Evolutionary conservation across 768 basidiomycete species (phyloP).

Genomic region (Lactarius akahatsu): DNA sequence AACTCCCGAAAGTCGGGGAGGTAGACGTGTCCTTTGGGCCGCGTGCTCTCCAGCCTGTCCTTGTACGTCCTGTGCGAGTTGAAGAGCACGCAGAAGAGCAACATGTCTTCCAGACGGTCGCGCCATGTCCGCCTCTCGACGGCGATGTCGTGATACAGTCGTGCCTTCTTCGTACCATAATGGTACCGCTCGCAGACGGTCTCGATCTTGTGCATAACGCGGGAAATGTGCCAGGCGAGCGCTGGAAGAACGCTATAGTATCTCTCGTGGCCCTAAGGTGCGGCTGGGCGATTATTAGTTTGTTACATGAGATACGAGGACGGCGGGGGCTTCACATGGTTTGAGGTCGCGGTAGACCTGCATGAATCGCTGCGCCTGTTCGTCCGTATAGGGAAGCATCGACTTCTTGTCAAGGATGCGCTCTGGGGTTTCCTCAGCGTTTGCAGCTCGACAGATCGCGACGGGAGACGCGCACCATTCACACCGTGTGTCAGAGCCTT

Average conservation of each 20-base stretch:
- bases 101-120: slow-evolving; percentile 1
- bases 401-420: slow-evolving; percentile 22
- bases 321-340: neutral
- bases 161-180: slow-evolving; percentile 16
- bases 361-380: slow-evolving; percentile 21
- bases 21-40: slow-evolving; percentile 17
- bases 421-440: neutral
- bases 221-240: slow-evolving; percentile 21
- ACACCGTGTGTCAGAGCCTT: slow-evolving; percentile 17
- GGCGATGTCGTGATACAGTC: slow-evolving; percentile 18
- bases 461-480: neutral
- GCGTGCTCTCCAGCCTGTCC: slow-evolving; percentile 11
- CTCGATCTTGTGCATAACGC: slow-evolving; percentile 20
- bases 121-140: slow-evolving; percentile 11
- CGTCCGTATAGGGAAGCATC: slow-evolving; percentile 18
- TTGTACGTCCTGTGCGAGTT: slow-evolving; percentile 17
- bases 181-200: slow-evolving; percentile 12
- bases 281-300: neutral
- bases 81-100: slow-evolving; percentile 16
- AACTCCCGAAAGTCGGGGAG: slow-evolving; percentile 10
- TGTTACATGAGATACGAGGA: neutral
- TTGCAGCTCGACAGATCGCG: neutral
- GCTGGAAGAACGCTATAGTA: slow-evolving; percentile 2
- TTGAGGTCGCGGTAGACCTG: slow-evolving; percentile 20
- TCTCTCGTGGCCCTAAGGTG: slow-evolving; percentile 2